Base-by-base conservation (phyloP, 176 grass and related monocot genomes). In the Oropetium thomaeum region DNA sequence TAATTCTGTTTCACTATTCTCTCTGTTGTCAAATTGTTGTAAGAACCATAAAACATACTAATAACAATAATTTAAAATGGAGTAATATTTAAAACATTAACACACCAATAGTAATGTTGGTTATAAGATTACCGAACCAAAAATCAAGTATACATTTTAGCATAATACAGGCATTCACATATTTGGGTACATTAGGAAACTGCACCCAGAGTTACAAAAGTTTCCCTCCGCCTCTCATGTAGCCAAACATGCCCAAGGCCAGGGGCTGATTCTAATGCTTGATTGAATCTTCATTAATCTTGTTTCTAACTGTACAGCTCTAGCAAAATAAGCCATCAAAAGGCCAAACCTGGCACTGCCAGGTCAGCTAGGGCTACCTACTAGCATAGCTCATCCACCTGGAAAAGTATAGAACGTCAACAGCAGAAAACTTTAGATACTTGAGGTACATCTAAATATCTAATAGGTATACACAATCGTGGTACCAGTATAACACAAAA, bases 391-490 rank as follows among this genome's bases (percentile, higher is more conserved):
- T 6, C 28, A 76, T 63, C 39, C 40, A 75, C 39, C 73, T 75
- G 35, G 4, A 3, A 57, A 27, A 57, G 28, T 29, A 30, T 8
- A 62, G 2, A 30, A 14, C 17, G 44, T 61, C 72, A 76, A 60
- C 13, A 16, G 26, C 27, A 30, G 13, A 30, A 59, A 4, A 53
- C 16, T 5, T 5, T n/a, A n/a, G n/a, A 2, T 0, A 15, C 5
- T 31, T 60, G 10, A 3, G 0, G 26, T 5, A 4, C 58, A 29
- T 29, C 26, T 60, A 61, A 6, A n/a, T n/a, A n/a, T n/a, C n/a
- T 10, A 74, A 38, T 43, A 27, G 41, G n/a, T n/a, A 59, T 9
- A 74, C 30, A 61, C 42, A 75, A 61, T 20, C 72, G n/a, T 44
- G 38, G 1, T 27, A 75, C 58, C 10, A 40, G 14, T 42, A 43